These are phyloP conservation scores for Daldinia concentrica DNA, from an alignment of 495 filamentous ascomycete species.

Conservation along the genomic window DNA sequence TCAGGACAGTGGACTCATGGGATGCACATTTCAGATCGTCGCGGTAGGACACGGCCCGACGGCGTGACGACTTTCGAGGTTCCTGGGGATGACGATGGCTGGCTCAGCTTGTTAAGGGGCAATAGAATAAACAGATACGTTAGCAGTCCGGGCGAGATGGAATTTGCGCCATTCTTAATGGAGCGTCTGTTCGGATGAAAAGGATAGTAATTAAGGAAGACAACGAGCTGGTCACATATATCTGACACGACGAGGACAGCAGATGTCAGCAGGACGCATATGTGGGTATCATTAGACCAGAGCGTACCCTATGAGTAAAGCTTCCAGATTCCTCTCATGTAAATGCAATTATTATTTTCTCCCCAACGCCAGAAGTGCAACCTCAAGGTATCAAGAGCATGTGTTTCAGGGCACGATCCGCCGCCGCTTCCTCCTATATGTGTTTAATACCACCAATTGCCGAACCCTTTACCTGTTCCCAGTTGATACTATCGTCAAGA, in stretches of 20 bases:
- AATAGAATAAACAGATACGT: slow-evolving; percentile 81
- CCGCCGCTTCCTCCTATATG: slow-evolving; percentile 32
- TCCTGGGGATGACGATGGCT: slow-evolving; percentile 72
- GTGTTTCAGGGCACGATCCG: background rate
- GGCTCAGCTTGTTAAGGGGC: slow-evolving; percentile 73
- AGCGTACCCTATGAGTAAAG: slow-evolving; percentile 47
- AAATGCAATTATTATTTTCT: slow-evolving; percentile 35
- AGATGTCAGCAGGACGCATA: slow-evolving; percentile 42
- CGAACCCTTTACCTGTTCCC: slow-evolving; percentile 85
- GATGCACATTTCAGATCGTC: slow-evolving; percentile 84
- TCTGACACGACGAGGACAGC: slow-evolving; percentile 28
- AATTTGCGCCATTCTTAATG: slow-evolving; percentile 59
- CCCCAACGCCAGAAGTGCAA: slow-evolving; percentile 43
- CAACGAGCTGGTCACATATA: slow-evolving; percentile 35
- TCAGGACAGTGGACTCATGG: slow-evolving; percentile 93
- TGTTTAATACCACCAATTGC: slow-evolving; percentile 86
- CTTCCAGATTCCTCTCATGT: slow-evolving; percentile 29
- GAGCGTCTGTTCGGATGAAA: slow-evolving; percentile 56
- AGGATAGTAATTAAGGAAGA: slow-evolving; percentile 9
- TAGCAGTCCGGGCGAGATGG: slow-evolving; percentile 62
- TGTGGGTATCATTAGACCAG: slow-evolving; percentile 47
- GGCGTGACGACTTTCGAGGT: slow-evolving; percentile 60
- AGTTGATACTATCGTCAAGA: slow-evolving; percentile 87
- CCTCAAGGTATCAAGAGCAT: slow-evolving; percentile 8
- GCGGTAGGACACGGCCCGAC: slow-evolving; percentile 69